Evolutionary conservation across 148 eudicot species (phyloP), one percentile per base, ranked within the genome.

Genomic region (Fagopyrum esculentum): DNA sequence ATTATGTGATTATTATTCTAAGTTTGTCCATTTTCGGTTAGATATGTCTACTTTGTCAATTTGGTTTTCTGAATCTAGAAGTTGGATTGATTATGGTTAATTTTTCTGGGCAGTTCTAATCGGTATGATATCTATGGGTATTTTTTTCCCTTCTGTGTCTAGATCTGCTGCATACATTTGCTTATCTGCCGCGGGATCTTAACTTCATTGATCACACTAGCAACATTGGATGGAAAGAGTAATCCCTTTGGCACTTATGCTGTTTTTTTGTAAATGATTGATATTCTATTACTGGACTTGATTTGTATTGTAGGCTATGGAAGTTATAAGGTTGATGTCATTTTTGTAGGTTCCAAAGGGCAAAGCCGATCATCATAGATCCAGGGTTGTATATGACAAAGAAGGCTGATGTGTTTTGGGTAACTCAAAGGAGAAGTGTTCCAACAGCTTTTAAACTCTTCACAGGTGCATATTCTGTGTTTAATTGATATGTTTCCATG

Each of bases 211-310:
- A 94, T 80, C 98, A 94, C 83, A 88, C 96, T 3, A 94, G 98
- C 84, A 77, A 89, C 68, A 86, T 91, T 75, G 98, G 97, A 50
- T 94, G 98, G 98, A 94, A 94, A 86, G 98, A 85, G 98, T 94
- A 86, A 64, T 47, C n/a, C 48, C 45, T 69, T 30, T 35, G 10
- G 51, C 64, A 6, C 63, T 54, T 30, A n/a, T 6, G 4, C 71
- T 52, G 44, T 59, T 72, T 17, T 66, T 35, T 8, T 17, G 50
- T 15, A 13, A 45, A 13, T 16, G 44, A 30, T 72, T 50, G 35
- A 75, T 49, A 6, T 12, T 52, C 1, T 15, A 5, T 6, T 6
- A 22, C 49, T 54, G 2, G 15, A 64, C 60, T 17, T 40, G 29
- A n/a, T 22, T 43, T 66, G 4, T 40, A 3, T 35, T 13, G 40